Conservation (phyloP, 345 rosid species). For the Diplotaxis tenuifolia region DNA sequence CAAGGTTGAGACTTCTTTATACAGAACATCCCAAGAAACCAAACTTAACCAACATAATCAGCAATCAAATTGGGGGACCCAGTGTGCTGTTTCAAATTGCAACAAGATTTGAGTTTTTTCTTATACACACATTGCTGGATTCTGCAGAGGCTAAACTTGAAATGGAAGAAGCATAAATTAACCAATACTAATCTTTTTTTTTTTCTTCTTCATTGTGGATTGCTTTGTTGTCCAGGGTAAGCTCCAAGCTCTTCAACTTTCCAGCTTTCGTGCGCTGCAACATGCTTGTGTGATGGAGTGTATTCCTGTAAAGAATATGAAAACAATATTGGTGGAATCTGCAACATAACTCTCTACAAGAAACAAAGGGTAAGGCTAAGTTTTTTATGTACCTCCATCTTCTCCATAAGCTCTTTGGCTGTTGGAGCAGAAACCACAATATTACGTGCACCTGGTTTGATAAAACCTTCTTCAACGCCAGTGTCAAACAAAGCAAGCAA, state of each 20-base stretch:
- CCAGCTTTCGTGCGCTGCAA: constrained; percentile 94
- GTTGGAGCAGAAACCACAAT: constrained; percentile 88
- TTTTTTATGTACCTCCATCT: background rate
- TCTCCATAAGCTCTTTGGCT: constrained; percentile 64
- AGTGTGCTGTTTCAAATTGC: constrained; percentile 17
- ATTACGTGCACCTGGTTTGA: constrained; percentile 76
- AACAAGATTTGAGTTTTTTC: constrained; percentile 28
- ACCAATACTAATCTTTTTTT: background rate
- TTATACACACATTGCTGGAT: constrained; percentile 22
- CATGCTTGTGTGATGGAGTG: constrained; percentile 63
- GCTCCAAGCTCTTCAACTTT: constrained; percentile 63
- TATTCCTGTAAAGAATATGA: constrained; percentile 53
- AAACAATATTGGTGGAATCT: background rate
- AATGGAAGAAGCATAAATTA: constrained; percentile 20
- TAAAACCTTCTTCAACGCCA: constrained; percentile 89
- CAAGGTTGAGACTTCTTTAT: background rate
- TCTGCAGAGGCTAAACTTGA: constrained; percentile 20
- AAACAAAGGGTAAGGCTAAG: background rate
- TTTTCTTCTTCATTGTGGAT: too few relatives aligned
- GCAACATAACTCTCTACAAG: background rate
- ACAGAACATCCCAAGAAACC: background rate
- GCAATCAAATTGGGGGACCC: constrained; percentile 1
- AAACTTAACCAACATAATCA: constrained; percentile 21
- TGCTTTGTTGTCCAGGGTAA: constrained; percentile 44
- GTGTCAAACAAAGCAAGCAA: constrained; percentile 84